Evolutionary conservation across 2,329 filamentous ascomycete genomes (phyloP), one percentile per base, ranked within the genome.

Genomic region (Scolecobasidium constrictum): DNA sequence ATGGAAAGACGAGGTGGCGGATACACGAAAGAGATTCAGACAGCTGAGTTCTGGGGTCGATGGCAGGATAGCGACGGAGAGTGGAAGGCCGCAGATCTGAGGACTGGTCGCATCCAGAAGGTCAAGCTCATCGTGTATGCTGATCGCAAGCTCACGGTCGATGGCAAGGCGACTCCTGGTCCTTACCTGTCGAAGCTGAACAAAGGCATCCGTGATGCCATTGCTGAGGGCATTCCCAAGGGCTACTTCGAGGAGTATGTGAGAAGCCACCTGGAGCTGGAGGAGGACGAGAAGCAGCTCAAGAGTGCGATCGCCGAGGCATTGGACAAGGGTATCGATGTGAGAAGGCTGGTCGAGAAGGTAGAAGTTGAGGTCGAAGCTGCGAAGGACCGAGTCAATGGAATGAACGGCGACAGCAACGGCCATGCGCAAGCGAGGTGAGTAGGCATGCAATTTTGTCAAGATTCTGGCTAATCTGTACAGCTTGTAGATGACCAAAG

Each of bases 101-200:
- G 48, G 1, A 49, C 50, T 18, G 49, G 53, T 39, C 48, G 49
- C 5, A 45, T 49, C 13, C 49, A 26, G 39, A 50, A 47, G 45
- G 52, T 4, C 43, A 53, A 42, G 35, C 18, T 73, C 55, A 59
- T 83, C 43, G 72, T 77, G 3, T 84, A 83, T 45, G 67, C 82
- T 28, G 73, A 83, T 51, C 58, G 60, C 34, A 47, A 64, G 36
- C 49, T 66, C 18, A 55, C 59, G 0, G 62, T 59, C n/a, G 45
- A 36, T 35, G 71, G 75, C 2, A 60, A 61, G 51, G 36, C 33
- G 13, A 19, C 36, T 4, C 19, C 15, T 22, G 37, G 37, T 2
- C 79, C 83, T 61, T 83, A 83, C 52, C 58, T 82, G 5, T 65
- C 59, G 35, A 60, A 78, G 22, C 81, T 84, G 74, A 81, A 82